A percentile compares a stretch with the other conserved stretches of the same genome.
Evolutionary conservation across 148 eudicot genomes (phyloP).

Genomic region (Silene conica): DNA sequence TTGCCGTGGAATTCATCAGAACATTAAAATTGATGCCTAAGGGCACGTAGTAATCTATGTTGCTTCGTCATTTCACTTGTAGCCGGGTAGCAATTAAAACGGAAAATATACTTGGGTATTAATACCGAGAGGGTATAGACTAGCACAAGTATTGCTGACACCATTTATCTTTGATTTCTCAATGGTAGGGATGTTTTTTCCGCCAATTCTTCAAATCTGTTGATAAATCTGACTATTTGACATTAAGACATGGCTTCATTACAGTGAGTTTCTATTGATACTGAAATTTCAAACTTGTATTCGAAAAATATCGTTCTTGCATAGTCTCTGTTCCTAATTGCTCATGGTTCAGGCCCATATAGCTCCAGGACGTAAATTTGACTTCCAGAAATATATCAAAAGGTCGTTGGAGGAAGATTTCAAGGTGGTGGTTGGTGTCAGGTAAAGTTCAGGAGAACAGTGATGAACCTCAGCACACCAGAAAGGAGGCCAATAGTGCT

Average conservation of each 20-base stretch:
- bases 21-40: background rate
- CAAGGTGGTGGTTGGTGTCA: slow-evolving; percentile 75
- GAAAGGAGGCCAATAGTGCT: too few species aligned
- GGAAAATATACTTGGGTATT: background rate
- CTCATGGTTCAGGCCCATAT: slow-evolving; percentile 57
- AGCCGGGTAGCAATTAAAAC: background rate
- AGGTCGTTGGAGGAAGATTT: slow-evolving; percentile 93
- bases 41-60: background rate
- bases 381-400: slow-evolving; percentile 91
- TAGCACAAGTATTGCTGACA: background rate
- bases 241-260: slow-evolving; percentile 87
- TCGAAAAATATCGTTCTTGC: background rate
- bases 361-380: slow-evolving; percentile 73
- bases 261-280: slow-evolving; percentile 41
- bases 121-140: background rate
- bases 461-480: background rate
- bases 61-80: background rate
- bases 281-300: background rate
- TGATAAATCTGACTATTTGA: slow-evolving; percentile 70
- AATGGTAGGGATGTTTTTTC: slow-evolving; percentile 71
- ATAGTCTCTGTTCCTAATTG: background rate
- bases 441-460: slow-evolving; percentile 35
- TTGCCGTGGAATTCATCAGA: background rate
- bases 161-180: background rate
- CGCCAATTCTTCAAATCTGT: slow-evolving; percentile 83